phyloP scores from a whole-genome alignment of 352 stramenopile species.

The Phytophthora fragariaefolia region DNA sequence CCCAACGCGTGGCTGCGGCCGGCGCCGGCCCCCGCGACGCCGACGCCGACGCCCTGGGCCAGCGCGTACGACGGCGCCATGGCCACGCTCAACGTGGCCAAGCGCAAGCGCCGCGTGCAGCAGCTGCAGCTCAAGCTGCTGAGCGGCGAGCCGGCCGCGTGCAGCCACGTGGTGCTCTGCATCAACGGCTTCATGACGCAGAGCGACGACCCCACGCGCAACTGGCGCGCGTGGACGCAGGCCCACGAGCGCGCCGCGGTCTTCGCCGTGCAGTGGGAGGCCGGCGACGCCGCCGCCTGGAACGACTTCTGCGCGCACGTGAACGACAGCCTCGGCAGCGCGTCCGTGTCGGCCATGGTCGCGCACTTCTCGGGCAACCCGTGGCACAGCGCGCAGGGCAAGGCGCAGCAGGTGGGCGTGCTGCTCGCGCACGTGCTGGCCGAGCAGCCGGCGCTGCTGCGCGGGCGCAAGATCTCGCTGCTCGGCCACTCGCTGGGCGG shows the following conservation, averaged over 20 bases:
- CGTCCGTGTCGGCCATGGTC: conserved; percentile 61
- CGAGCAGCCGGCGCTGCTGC: conserved; percentile 52
- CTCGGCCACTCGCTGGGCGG: conserved; percentile 84
- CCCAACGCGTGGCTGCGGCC: conserved; percentile 74
- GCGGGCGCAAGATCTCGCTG: conserved; percentile 65
- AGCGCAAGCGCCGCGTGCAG: conserved; percentile 69
- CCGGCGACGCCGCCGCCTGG: conserved; percentile 73
- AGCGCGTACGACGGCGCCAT: conserved; percentile 78
- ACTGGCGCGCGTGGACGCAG: conserved; percentile 66
- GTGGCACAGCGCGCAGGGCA: conserved; percentile 85
- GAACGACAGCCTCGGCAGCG: conserved; percentile 63
- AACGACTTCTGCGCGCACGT: conserved; percentile 81
- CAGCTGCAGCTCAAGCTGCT: conserved; percentile 71
- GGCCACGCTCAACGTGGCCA: conserved; percentile 74
- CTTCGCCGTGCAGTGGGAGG: conserved; percentile 84
- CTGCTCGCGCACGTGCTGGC: conserved; percentile 75
- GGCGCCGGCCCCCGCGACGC: conserved; percentile 4
- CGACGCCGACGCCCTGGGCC: conserved; percentile 57
- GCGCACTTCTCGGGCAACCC: conserved; percentile 84
- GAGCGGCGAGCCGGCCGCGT: conserved; percentile 62
- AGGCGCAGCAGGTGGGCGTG: conserved; percentile 78
- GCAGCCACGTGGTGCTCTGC: conserved; percentile 73
- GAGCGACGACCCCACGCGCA: conserved; percentile 61
- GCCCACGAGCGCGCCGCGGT: conserved; percentile 43
- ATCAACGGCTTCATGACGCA: conserved; percentile 91